These are phyloP conservation scores for Zygosaccharomyces lentus DNA, from an alignment of 805 yeast genomes.

Conservation along the genomic window DNA sequence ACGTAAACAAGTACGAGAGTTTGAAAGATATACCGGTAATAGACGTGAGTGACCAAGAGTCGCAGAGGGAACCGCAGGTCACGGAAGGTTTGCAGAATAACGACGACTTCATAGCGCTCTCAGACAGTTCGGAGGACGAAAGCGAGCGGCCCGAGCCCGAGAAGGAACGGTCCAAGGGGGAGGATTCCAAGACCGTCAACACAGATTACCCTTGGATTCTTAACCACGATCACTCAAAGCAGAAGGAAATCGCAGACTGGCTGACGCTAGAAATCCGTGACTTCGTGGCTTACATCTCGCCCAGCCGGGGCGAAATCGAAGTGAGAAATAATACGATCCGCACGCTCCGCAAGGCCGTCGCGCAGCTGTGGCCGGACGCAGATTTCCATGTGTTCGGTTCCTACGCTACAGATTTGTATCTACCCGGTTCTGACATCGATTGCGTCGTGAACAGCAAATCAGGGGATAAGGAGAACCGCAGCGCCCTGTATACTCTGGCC, in stretches of 20 bases:
- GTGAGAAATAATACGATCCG: conserved; percentile 64
- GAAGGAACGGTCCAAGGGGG: conserved; percentile 10
- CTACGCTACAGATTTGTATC: conserved; percentile 83
- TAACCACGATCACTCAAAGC: conserved; percentile 70
- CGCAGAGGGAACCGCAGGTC: conserved; percentile 3
- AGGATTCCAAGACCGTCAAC: conserved; percentile 15
- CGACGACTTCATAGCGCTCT: conserved; percentile 42
- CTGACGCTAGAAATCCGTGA: conserved; percentile 79
- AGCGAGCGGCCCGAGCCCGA: conserved; percentile 10
- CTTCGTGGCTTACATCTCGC: conserved; percentile 81
- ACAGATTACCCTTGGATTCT: conserved; percentile 66
- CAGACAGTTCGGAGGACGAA: conserved; percentile 32
- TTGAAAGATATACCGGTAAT: conserved; percentile 13
- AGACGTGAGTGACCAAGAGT: neutral
- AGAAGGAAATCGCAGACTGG: conserved; percentile 80
- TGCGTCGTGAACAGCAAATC: conserved; percentile 71
- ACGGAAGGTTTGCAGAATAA: conserved; percentile 20
- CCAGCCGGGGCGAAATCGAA: conserved; percentile 66
- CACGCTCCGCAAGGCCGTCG: conserved; percentile 50
- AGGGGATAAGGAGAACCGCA: conserved; percentile 56
- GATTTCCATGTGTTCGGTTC: conserved; percentile 89
- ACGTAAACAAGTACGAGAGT: conserved; percentile 30
- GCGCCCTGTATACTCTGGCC: conserved; percentile 66
- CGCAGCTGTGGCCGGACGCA: conserved; percentile 68
- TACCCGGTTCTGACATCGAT: conserved; percentile 97